Evolutionary conservation across 805 yeast genomes (phyloP), one percentile per base, ranked within the genome.

Genomic region (Candida railenensis): DNA sequence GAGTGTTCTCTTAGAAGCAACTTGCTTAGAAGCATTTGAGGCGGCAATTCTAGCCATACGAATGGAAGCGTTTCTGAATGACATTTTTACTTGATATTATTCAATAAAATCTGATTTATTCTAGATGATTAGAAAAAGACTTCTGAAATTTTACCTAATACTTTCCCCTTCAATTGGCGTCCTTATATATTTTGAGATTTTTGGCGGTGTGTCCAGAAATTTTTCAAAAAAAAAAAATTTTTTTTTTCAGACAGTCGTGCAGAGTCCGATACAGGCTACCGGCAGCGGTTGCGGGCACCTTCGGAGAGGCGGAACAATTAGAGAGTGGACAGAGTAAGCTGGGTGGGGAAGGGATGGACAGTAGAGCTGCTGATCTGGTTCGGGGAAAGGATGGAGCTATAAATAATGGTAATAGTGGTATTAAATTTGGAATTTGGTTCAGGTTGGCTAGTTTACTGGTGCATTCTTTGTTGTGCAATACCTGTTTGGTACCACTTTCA

Each of bases 1-100:
- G 57, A 87, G 69, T 52, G 90, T 76, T 76, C 94, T 85, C 76
- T 80, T 78, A 59, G 82, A 72, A 51, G 81, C 71, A 58, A 76
- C 66, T 56, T 63, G 73, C 61, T 61, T 67, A 50, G 67, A 54
- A 46, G 72, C 67, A 53, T 68, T 68, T 50, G 80, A 54, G 48
- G 76, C 71, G 57, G 77, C 76, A 51, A 67, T 63, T 66, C 78
- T 76, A 51, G 76, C 77, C 67, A 71, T 63, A 59, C 75, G 73
- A 47, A 71, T 54, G 45, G 76, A 62, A 53, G 71, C 58, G 64
- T 59, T 65, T 72, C 76, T 73, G 58, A 71, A 65, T 49, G 77
- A 73, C 77, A 72, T 73, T 46, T 38, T 61, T 25, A 18, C 5
- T 25, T 5, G 5, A 11, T 25, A 7, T 5, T 7, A 25, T 25